Percentiles rank a stretch among this genome's conserved stretches.
These are phyloP conservation scores for Naegleria lovaniensis DNA, from an alignment of 208 protist species.

Conservation along the genomic window DNA sequence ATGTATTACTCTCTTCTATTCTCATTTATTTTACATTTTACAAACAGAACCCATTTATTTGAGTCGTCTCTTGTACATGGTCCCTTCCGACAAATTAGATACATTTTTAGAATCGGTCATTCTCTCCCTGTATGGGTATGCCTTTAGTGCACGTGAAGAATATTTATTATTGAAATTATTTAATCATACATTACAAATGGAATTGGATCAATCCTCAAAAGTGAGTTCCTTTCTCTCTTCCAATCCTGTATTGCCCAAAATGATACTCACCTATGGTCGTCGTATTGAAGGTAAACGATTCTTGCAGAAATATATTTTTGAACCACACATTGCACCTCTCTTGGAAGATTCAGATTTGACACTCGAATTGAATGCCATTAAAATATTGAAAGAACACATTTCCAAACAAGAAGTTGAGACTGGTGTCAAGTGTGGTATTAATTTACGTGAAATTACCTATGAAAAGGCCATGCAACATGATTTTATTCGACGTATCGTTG, in stretches of 20 bases:
- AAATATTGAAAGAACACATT: conserved; percentile 54
- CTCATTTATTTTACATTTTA: conserved; percentile 61
- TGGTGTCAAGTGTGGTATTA: conserved; percentile 43
- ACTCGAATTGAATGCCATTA: conserved; percentile 51
- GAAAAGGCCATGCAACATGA: conserved; percentile 50
- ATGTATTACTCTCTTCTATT: conserved; percentile 39
- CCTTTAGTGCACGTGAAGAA: conserved; percentile 56
- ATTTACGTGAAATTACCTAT: conserved; percentile 49
- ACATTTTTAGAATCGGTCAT: conserved; percentile 55
- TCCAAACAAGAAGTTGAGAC: conserved; percentile 52
- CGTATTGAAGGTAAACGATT: conserved; percentile 51
- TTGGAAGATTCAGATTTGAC: conserved; percentile 49
- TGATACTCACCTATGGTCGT: conserved; percentile 55
- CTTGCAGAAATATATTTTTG: conserved; percentile 41
- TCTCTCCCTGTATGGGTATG: conserved; percentile 60
- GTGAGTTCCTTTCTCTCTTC: conserved; percentile 46
- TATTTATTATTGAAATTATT: conserved; percentile 60
- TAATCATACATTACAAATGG: conserved; percentile 48
- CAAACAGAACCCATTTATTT: conserved; percentile 64
- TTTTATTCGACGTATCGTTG: conserved; percentile 45
- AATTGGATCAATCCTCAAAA: conserved; percentile 39
- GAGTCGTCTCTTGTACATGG: conserved; percentile 42
- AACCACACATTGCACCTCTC: conserved; percentile 46
- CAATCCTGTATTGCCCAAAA: conserved; percentile 54
- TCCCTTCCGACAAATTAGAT: conserved; percentile 51